Evolutionary conservation across 2,329 filamentous ascomycete genomes (phyloP), one percentile per base, ranked within the genome.

Genomic region (Coniochaeta hoffmannii): DNA sequence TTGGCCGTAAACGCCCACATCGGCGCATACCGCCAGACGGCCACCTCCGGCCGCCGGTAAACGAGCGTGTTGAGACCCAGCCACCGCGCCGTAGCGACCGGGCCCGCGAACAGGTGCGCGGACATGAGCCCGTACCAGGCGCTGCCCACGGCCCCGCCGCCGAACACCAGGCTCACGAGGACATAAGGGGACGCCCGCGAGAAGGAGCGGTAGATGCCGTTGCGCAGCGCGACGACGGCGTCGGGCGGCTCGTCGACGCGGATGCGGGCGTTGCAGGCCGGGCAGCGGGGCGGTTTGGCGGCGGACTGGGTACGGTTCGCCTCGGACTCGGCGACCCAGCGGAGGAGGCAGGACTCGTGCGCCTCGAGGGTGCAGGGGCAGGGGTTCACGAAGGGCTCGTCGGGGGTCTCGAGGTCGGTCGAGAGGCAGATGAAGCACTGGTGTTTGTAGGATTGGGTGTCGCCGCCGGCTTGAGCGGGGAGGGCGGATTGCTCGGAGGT

Each of bases 251-350:
- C 85, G 53, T 87, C 81, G 28, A 97, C 77, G 53, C 81, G 75
- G 64, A 97, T 96, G 61, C 84, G 80, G 1, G 85, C 81, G 69
- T 96, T 94, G 79, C 94, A 99, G 59, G 96, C 89, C 2, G 93
- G 93, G 67, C 94, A 99, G 54, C 82, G 75, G 60, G 97, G 83
- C 58, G 85, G 85, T 55, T 84, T 83, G 58, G 83, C 82, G 68
- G 76, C 68, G 66, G 80, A 70, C 57, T 71, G 80, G 11, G 53
- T 17, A 4, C 41, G 19, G 72, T 74, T 78, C 1, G 80, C 76
- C 71, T 97, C 91, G 66, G 90, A 83, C 66, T 96, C 90, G n/a
- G 89, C 87, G 17, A 97, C 87, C 92, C 92, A 99, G 64, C 90
- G 88, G 36, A 97, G 78, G 61, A 97, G 79, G 68, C 92, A 96